Evolutionary conservation across 805 yeast species (phyloP).

Genomic region (Starmerella apicola): DNA sequence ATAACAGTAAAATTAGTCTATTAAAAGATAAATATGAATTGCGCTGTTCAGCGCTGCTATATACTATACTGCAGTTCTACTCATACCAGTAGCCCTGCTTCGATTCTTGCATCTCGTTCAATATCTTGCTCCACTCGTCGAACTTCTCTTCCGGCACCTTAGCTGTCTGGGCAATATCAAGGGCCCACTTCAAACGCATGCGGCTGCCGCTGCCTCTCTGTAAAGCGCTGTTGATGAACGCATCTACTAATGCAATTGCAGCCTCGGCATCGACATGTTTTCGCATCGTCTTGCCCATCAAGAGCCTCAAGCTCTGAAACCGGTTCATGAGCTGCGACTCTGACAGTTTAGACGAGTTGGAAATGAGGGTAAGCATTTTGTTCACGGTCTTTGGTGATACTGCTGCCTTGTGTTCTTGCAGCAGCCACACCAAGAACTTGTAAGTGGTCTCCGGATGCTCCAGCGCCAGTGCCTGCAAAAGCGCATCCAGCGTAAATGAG

Average conservation of each 20-base stretch:
- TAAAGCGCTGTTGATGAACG: conserved; percentile 19
- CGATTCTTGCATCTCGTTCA: conserved; percentile 18
- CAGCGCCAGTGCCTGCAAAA: conserved; percentile 18
- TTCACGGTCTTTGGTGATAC: conserved; percentile 19
- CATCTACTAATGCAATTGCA: conserved; percentile 21
- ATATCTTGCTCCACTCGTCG: conserved; percentile 17
- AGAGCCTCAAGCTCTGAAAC: conserved; percentile 15
- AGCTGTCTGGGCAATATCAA: conserved; percentile 21
- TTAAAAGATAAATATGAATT: too few species aligned
- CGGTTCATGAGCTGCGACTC: conserved; percentile 21
- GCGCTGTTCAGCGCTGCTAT: neutral
- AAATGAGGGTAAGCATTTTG: conserved; percentile 19
- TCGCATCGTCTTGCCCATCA: conserved; percentile 9
- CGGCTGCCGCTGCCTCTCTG: conserved; percentile 21
- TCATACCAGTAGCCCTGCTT: conserved; percentile 21
- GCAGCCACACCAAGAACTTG: conserved; percentile 21
- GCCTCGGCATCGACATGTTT: conserved; percentile 5
- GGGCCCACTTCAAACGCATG: conserved; percentile 24
- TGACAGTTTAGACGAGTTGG: conserved; percentile 16
- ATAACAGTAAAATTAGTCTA: too few species aligned
- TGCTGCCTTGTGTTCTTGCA: conserved; percentile 3
- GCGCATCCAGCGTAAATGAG: conserved; percentile 2
- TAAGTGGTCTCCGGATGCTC: conserved; percentile 19
- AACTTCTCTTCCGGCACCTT: conserved; percentile 16
- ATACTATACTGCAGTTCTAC: neutral